Evolutionary conservation across 768 basidiomycete species (phyloP), one percentile per base, ranked within the genome.

Genomic region (Naganishia kalamii): DNA sequence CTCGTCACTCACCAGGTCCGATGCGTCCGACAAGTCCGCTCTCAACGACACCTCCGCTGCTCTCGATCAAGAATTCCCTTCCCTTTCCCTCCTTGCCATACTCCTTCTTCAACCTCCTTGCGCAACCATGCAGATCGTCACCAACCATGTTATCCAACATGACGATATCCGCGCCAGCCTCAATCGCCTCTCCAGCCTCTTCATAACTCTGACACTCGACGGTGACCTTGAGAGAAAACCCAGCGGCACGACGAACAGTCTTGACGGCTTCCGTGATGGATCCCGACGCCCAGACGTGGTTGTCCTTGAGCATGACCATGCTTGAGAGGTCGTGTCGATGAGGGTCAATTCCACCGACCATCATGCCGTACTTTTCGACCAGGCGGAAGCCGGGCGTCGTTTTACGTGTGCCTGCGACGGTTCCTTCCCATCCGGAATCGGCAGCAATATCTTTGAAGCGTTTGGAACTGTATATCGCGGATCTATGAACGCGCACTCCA

Each of bases 261-360:
- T 86, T 78, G 69, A 99, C 87, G 5, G 94, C 94, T 44, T 85
- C 81, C 0, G 90, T 90, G 69, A 98, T 96, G 10, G 92, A 96
- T 30, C 92, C 92, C 46, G 87, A 89, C 3, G 92, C 94, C 93
- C 92, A 97, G 74, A 98, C 90, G 75, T 99, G 96, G 76, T 99
- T 99, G 72, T 99, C 96, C 79, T 98, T 98, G 72, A 99, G 85
- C 96, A 99, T 99, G 74, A 99, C 93, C 96, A 99, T 98, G 75
- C 89, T 90, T 30, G 90, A 92, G n/a, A 98, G 83, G 77, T 98
- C 93, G 70, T 96, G 88, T 25, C 96, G 85, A 80, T 99, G 96
- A 10, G 90, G 81, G 75, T 99, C 94, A 71, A 97, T 88, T 6
- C 96, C 96, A 19, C 96, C 96, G 15, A 98, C 90, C 48, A 98